Evolutionary conservation across 257 asterid species (phyloP).

Genomic region (Verbascum thapsus): DNA sequence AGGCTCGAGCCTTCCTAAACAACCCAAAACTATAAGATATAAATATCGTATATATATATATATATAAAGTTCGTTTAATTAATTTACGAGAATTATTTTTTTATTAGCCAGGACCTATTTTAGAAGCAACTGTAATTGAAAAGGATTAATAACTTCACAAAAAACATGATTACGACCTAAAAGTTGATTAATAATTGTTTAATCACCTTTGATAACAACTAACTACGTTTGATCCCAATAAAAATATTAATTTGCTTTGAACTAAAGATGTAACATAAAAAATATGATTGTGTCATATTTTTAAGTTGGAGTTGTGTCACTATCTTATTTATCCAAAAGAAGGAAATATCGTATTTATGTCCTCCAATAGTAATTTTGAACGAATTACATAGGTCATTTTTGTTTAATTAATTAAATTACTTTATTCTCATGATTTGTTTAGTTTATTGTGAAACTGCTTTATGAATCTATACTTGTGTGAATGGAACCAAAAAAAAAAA

Average conservation of each 20-base stretch:
- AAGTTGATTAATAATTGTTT: conserved; percentile 15
- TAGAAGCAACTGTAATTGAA: not conserved
- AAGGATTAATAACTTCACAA: not conserved
- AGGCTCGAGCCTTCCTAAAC: no score
- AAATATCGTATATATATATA: no score
- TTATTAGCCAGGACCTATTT: no score
- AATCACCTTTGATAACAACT: conserved; percentile 20
- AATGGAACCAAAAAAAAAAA: not conserved
- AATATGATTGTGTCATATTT: conserved; percentile 14
- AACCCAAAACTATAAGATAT: no score
- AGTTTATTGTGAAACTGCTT: not conserved
- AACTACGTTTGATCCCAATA: conserved; percentile 1
- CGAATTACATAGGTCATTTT: conserved; percentile 1
- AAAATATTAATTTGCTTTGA: conserved; percentile 8
- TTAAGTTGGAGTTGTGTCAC: conserved; percentile 27
- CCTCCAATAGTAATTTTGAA: conserved; percentile 20
- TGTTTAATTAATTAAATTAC: not conserved
- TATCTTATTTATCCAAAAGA: conserved; percentile 13
- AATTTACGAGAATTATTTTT: no score
- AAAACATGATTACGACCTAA: conserved; percentile 18
- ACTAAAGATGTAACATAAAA: not conserved
- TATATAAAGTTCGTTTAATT: no score
- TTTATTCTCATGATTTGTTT: not conserved
- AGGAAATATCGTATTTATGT: conserved; percentile 33
- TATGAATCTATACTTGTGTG: not conserved